phyloP scores from a whole-genome alignment of 2,329 filamentous ascomycete genomes.

The Chaetothyriales sp. region DNA sequence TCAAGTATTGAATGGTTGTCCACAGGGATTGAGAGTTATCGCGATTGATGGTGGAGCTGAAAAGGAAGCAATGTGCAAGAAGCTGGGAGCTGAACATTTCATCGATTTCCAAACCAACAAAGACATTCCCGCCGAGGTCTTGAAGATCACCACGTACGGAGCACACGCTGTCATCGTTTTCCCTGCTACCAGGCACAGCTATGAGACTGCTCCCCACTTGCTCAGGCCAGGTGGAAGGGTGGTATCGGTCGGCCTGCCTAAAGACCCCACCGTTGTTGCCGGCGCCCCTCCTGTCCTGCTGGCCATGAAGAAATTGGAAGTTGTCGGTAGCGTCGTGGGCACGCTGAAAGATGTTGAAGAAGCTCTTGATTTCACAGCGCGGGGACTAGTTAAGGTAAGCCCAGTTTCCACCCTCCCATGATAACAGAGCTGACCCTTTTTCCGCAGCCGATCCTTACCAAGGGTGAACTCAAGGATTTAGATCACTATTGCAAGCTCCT shows the following conservation, averaged over 20 bases:
- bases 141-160: constrained; percentile 23
- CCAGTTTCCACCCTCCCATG: background rate
- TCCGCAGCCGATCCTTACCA: constrained; percentile 14
- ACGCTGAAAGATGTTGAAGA: constrained; percentile 33
- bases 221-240: constrained; percentile 24
- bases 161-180: constrained; percentile 26
- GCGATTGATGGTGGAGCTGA: constrained; percentile 25
- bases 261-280: constrained; percentile 21
- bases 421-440: background rate
- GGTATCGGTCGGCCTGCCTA: constrained; percentile 25
- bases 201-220: constrained; percentile 21
- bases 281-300: constrained; percentile 26
- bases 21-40: constrained; percentile 24
- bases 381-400: constrained; percentile 24
- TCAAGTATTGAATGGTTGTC: background rate
- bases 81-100: constrained; percentile 25
- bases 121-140: constrained; percentile 23
- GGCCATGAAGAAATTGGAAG: constrained; percentile 27
- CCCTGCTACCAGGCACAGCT: constrained; percentile 24
- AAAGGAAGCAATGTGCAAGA: constrained; percentile 24
- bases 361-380: constrained; percentile 30
- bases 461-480: constrained; percentile 13
- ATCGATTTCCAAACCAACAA: constrained; percentile 23
- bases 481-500: constrained; percentile 25
- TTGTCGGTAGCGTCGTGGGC: constrained; percentile 29